A percentile compares a stretch with the other conserved stretches of the same genome.
These are phyloP conservation scores for Sordariomycetes sp. DNA, from an alignment of 2,329 filamentous ascomycete species.

Conservation along the genomic window DNA sequence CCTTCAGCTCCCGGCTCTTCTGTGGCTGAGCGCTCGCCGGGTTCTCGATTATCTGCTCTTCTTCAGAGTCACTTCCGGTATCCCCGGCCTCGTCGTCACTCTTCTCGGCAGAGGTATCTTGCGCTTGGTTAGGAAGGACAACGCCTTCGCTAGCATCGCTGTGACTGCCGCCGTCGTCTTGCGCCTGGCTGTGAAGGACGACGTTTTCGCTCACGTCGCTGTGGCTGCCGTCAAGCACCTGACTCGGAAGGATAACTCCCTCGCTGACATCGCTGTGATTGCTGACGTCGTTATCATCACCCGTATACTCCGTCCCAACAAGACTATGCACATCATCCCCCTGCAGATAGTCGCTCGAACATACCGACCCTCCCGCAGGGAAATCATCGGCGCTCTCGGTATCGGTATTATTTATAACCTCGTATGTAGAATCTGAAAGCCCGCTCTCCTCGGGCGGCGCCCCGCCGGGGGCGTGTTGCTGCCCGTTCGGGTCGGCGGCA, in stretches of 20 bases:
- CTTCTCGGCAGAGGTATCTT: neutral
- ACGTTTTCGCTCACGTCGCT: too few species aligned
- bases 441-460: conserved; percentile 32
- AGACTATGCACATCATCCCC: conserved; percentile 39
- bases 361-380: conserved; percentile 32
- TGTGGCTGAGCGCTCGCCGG: neutral
- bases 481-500: conserved; percentile 15
- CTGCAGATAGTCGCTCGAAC: conserved; percentile 32
- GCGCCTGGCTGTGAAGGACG: neutral
- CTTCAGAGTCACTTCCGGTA: neutral
- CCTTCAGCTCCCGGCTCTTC: neutral
- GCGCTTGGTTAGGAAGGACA: conserved; percentile 2
- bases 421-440: conserved; percentile 41
- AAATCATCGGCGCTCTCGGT: conserved; percentile 39
- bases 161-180: conserved; percentile 14
- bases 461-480: conserved; percentile 8
- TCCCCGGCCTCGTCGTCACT: conserved; percentile 6
- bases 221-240: too few species aligned
- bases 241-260: conserved; percentile 1
- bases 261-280: neutral
- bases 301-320: conserved; percentile 31
- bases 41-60: neutral
- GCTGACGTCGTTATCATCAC: conserved; percentile 25
- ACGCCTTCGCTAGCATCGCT: neutral
- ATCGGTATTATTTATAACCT: conserved; percentile 39